phyloP scores from a whole-genome alignment of 106 monocot genomes.

The Alisma plantagoaquatica region DNA sequence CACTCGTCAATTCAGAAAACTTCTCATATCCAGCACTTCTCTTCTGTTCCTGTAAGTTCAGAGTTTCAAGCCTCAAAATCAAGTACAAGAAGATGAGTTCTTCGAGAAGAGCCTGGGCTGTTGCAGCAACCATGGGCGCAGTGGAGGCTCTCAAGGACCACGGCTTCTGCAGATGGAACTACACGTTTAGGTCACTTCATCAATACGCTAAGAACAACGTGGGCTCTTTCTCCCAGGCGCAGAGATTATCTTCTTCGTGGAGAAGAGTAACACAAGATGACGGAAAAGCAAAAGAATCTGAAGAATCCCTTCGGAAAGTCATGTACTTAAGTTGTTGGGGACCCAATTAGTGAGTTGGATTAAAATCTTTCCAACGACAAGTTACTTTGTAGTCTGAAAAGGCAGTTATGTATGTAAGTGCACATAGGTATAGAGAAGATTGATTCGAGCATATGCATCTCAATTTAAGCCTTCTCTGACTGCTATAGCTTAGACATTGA shows the following conservation, averaged over 20 bases:
- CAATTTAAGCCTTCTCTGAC: no score
- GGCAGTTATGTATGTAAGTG: no score
- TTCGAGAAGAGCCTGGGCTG: constrained; percentile 21
- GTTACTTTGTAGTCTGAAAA: no score
- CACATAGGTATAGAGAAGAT: no score
- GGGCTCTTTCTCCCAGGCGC: constrained; percentile 7
- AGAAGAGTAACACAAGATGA: neutral
- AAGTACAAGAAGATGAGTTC: constrained; percentile 28
- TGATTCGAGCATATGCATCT: no score
- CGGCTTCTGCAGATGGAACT: constrained; percentile 43
- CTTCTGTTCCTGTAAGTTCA: no score
- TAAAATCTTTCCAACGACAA: no score
- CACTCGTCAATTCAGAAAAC: no score
- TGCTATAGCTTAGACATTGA: no score
- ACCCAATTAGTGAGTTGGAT: constrained; percentile 10
- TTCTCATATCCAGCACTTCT: no score
- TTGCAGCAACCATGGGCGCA: constrained; percentile 25
- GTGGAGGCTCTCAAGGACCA: constrained; percentile 52
- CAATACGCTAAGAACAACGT: constrained; percentile 4
- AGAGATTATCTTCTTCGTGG: neutral
- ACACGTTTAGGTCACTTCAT: constrained; percentile 13
- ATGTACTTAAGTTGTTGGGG: constrained; percentile 21
- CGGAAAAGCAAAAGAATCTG: constrained; percentile 8
- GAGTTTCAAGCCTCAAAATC: no score
- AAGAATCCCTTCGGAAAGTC: constrained; percentile 18